phyloP scores from a whole-genome alignment of 2,329 filamentous ascomycete species.

The Cytospora schulzeri region DNA sequence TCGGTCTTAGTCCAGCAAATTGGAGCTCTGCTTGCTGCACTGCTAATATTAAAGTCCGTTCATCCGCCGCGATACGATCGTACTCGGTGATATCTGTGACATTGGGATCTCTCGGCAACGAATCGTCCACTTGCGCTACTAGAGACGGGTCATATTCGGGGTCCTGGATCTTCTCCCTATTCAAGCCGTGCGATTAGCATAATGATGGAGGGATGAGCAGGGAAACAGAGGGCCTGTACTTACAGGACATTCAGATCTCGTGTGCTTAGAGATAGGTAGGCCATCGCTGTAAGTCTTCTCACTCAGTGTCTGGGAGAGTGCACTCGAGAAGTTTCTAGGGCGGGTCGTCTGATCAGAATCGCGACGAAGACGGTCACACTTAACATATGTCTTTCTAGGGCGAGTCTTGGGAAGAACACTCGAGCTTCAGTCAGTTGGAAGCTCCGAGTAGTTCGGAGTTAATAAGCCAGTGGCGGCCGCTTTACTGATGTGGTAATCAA shows the following conservation, averaged over 20 bases:
- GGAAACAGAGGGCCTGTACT: not conserved
- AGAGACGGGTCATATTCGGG: slow-evolving; percentile 62
- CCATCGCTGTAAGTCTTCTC: slow-evolving; percentile 43
- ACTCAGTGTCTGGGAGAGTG: not conserved
- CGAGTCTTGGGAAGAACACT: not conserved
- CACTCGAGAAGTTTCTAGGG: not conserved
- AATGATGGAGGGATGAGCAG: not conserved
- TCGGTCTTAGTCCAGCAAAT: slow-evolving; percentile 46
- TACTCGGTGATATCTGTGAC: slow-evolving; percentile 55
- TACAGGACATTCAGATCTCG: slow-evolving; percentile 62
- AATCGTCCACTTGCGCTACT: slow-evolving; percentile 56
- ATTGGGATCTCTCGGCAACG: slow-evolving; percentile 59
- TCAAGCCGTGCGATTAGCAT: slow-evolving; percentile 6
- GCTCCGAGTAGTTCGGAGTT: not conserved
- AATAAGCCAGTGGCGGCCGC: not conserved
- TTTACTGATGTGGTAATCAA: slow-evolving; percentile 5
- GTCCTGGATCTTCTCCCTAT: slow-evolving; percentile 63
- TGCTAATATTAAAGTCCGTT: slow-evolving; percentile 55
- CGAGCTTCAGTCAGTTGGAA: not conserved
- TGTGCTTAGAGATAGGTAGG: slow-evolving; percentile 52
- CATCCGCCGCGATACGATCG: slow-evolving; percentile 50
- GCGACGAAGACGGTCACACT: not conserved
- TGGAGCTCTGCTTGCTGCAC: slow-evolving; percentile 60
- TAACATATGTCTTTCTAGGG: not conserved
- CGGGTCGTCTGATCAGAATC: not conserved